Evolutionary conservation across 2,329 filamentous ascomycete genomes (phyloP).

Genomic region (Rhexocercosporidium sp.): DNA sequence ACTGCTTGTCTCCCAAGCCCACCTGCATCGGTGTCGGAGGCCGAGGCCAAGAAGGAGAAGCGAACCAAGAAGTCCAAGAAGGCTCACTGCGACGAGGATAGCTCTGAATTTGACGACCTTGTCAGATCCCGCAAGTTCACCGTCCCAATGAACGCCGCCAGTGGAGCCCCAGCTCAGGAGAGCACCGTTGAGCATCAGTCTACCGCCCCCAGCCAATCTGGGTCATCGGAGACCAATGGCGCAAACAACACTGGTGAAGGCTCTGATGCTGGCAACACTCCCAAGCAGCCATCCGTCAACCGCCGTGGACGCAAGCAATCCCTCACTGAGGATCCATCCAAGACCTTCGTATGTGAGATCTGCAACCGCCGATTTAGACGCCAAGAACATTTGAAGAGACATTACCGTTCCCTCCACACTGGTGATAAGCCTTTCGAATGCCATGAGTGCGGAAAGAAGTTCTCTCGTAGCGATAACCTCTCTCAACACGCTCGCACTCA

Average conservation of each 20-base stretch:
- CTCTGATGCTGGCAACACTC: conserved; percentile 42
- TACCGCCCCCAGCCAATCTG: conserved; percentile 49
- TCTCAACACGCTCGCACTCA: conserved; percentile 96
- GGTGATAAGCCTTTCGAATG: conserved; percentile 99
- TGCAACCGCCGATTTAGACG: conserved; percentile 97
- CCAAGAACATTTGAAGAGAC: conserved; percentile 97
- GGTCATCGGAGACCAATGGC: conserved; percentile 48
- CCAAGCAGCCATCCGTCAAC: conserved; percentile 66
- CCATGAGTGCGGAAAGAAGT: conserved; percentile 98
- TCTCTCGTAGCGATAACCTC: conserved; percentile 96
- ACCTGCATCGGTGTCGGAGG: conserved; percentile 56
- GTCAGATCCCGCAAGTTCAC: conserved; percentile 44
- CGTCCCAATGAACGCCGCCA: conserved; percentile 41
- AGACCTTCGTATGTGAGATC: conserved; percentile 96
- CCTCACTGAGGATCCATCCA: conserved; percentile 94
- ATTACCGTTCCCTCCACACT: conserved; percentile 97
- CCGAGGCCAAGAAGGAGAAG: conserved; percentile 59
- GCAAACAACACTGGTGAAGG: conserved; percentile 49
- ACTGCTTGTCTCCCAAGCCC: conserved; percentile 68
- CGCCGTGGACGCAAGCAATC: conserved; percentile 98
- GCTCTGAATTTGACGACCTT: conserved; percentile 43
- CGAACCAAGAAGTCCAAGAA: conserved; percentile 62
- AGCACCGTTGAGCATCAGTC: conserved; percentile 36
- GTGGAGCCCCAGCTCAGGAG: conserved; percentile 39
- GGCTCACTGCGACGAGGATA: conserved; percentile 42